Evolutionary conservation across 495 filamentous ascomycete species (phyloP).

Genomic region (Rhypophila decipiens): DNA sequence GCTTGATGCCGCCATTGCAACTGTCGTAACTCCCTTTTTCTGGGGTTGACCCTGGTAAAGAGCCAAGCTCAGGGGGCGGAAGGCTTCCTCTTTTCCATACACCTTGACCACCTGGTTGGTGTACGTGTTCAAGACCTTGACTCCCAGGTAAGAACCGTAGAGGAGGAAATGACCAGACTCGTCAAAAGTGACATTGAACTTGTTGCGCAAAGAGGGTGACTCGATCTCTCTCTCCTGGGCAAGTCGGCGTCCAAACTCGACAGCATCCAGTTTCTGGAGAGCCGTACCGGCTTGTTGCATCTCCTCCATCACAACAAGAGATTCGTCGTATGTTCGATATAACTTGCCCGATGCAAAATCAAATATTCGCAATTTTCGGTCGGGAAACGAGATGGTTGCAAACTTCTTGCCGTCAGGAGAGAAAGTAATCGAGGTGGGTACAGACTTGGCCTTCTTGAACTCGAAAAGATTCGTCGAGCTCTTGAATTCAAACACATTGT

Average conservation of each 20-base stretch:
- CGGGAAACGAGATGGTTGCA: slow-evolving; percentile 85
- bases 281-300: slow-evolving; percentile 93
- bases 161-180: slow-evolving; percentile 93
- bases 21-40: slow-evolving; percentile 83
- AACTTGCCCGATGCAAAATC: slow-evolving; percentile 86
- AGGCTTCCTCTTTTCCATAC: slow-evolving; percentile 82
- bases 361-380: slow-evolving; percentile 86
- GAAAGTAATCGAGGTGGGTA: slow-evolving; percentile 76
- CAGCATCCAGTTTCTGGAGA: slow-evolving; percentile 67
- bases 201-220: slow-evolving; percentile 52
- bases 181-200: slow-evolving; percentile 85
- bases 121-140: slow-evolving; percentile 90
- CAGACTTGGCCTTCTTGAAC: slow-evolving; percentile 90
- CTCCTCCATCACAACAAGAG: slow-evolving; percentile 72
- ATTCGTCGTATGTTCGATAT: slow-evolving; percentile 90
- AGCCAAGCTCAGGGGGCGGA: slow-evolving; percentile 72
- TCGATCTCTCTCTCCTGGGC: slow-evolving; percentile 86
- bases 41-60: slow-evolving; percentile 95
- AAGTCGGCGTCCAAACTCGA: slow-evolving; percentile 87
- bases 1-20: slow-evolving; percentile 93
- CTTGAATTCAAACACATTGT: slow-evolving; percentile 86
- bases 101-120: slow-evolving; percentile 85
- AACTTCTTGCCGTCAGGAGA: slow-evolving; percentile 81
- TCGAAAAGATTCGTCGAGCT: slow-evolving; percentile 91
- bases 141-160: slow-evolving; percentile 84